These are phyloP conservation scores for Karstenula rhodostoma DNA, from an alignment of 2,329 filamentous ascomycete genomes.

Conservation along the genomic window DNA sequence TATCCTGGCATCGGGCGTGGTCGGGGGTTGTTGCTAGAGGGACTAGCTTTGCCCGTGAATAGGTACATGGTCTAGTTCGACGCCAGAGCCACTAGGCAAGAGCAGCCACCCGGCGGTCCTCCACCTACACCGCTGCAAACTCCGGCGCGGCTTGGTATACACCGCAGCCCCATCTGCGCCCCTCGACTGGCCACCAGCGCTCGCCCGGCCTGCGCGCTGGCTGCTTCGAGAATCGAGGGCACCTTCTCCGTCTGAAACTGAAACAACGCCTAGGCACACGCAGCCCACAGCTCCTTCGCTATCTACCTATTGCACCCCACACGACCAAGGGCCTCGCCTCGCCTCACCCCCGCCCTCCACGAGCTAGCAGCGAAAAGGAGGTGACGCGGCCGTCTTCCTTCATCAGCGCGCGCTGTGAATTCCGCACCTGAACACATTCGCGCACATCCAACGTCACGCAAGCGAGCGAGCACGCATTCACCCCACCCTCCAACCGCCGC, in stretches of 20 bases:
- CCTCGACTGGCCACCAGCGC: conserved; percentile 1
- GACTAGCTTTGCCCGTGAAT: conserved; percentile 16
- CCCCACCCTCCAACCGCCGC: not conserved
- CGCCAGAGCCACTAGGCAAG: conserved; percentile 12
- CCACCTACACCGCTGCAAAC: not conserved
- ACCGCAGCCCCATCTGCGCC: not conserved
- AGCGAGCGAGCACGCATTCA: not conserved
- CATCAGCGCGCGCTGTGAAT: not conserved
- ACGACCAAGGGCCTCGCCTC: not conserved
- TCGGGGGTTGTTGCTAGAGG: conserved; percentile 19
- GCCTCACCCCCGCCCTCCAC: not conserved
- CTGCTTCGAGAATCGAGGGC: not conserved
- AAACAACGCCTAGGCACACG: conserved; percentile 5
- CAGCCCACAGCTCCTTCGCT: not conserved
- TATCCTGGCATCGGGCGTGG: conserved; percentile 12
- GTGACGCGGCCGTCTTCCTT: not conserved
- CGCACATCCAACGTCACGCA: not conserved
- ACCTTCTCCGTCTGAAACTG: not conserved
- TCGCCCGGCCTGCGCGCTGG: not conserved
- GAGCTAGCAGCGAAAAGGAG: not conserved
- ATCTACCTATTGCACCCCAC: not conserved
- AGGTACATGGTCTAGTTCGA: conserved; percentile 2
- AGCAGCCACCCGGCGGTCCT: conserved; percentile 13
- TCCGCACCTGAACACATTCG: not conserved
- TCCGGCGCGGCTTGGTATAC: conserved; percentile 8